Base-by-base conservation (phyloP, 345 rosid genomes). In the Stellera chamaejasme region DNA sequence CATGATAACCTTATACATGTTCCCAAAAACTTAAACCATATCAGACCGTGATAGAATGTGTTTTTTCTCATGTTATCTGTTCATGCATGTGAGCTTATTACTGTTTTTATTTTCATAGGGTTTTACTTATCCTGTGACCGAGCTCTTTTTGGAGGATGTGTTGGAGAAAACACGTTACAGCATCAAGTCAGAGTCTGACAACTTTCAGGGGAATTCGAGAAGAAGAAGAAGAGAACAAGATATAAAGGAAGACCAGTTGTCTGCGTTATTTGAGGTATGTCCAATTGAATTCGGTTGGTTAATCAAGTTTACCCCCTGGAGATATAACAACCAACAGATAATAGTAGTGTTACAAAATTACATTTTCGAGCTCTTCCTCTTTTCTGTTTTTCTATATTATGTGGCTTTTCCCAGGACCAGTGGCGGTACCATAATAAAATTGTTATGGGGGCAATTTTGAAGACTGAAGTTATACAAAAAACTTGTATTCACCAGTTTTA, bases 71-170 rank as follows among this genome's bases (percentile, higher is more conserved):
- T 39, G 25, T 25, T 13, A 2, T n/a, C 44, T 49, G 47, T 63
- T 27, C 26, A 47, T 11, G 14, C 60, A 36, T 13, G 14, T 27
- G 63, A 50, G 28, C 62, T 19, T 60, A 27, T 15, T 56, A 32
- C 52, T 45, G 23, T 64, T 51, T 16, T 41, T 59, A 43, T 63
- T 43, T 68, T 67, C 43, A 70, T 74, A 92, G 98, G 93, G 97
- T 5, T 78, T 92, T 62, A 88, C 98, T 67, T 86, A 77, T 67
- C 95, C 97, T 58, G 98, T 92, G 60, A 55, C 66, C 9, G 98
- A 92, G 76, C 72, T 86, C 48, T 92, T 79, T 77, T 76, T 92
- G 23, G 98, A 86, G 77, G 97, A 92, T 76, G 78, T 88, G 47
- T 56, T 92, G 68, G 93, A 84, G 81, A 88, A 86, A 81, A 81